These are phyloP conservation scores for Calonectria hongkongensis DNA, from an alignment of 2,329 filamentous ascomycete species.

Conservation along the genomic window DNA sequence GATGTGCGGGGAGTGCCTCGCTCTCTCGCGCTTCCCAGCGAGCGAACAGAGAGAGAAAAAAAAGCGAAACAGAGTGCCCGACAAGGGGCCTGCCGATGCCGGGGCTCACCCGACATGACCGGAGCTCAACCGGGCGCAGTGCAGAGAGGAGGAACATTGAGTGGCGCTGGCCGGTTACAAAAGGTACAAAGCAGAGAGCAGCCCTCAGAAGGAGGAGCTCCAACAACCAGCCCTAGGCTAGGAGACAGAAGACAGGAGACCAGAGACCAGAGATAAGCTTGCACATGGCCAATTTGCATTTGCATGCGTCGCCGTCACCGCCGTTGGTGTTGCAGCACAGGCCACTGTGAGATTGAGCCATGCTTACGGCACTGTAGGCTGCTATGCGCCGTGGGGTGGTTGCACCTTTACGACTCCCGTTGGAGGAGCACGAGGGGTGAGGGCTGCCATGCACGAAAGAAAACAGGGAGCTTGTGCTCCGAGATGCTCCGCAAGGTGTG, in stretches of 20 bases:
- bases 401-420: constrained; percentile 5
- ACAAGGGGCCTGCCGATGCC: constrained; percentile 45
- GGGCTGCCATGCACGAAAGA: constrained; percentile 5
- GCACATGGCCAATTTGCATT: constrained; percentile 8
- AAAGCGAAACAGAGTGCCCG: constrained; percentile 10
- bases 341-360: constrained; percentile 23
- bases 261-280: neutral
- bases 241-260: too few species aligned
- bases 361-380: neutral
- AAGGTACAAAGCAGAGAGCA: constrained; percentile 3
- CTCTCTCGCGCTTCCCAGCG: neutral
- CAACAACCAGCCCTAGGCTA: neutral
- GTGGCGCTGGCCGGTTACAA: constrained; percentile 13
- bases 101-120: constrained; percentile 37
- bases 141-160: neutral
- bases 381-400: constrained; percentile 31
- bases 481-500: constrained; percentile 28
- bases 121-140: constrained; percentile 12
- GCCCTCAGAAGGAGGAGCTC: constrained; percentile 1
- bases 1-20: neutral
- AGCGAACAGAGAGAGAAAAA: neutral
- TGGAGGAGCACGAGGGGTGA: neutral
- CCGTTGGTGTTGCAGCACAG: constrained; percentile 25
- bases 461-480: constrained; percentile 11
- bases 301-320: constrained; percentile 22